Base-by-base conservation (phyloP, 768 basidiomycete species). In the Podaxis mareebaensis region DNA sequence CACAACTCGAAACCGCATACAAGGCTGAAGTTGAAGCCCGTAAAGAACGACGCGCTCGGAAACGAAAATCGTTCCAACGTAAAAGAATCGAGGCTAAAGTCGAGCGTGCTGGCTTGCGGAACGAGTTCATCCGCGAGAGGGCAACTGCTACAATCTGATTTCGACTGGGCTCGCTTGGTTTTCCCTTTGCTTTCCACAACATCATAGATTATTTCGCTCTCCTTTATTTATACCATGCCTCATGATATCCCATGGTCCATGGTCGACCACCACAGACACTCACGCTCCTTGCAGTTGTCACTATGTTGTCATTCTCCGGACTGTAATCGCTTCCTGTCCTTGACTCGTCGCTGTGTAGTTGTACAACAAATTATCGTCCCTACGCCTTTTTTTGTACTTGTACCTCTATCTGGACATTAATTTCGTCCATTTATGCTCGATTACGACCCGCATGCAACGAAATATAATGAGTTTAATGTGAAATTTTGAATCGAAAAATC, bases 51-150 rank as follows among this genome's bases (percentile, higher is more conserved):
- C 66, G 58, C 33, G 49, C 52, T 61, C 73, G 40, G 64, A 64
- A 60, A 52, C 70, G 72, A 5, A 72, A 73, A 22, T 70, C 74
- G 13, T 78, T 73, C 65, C 72, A 76, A 63, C 65, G 70, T 20
- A 67, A 65, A 58, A 77, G 75, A 76, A 65, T 67, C n/a, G 74
- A 75, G 57, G 77, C 73, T 10, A 79, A 77, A 58, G 63, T 55
- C n/a, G 64, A 71, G 12, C 76, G 78, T 38, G 73, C 70, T 6
- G 67, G 66, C 46, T 65, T 78, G 58, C 73, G 77, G 44, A 68
- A 67, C 57, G 74, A 75, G n/a, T 77, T 71, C 36, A 64, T 42
- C 58, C 61, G 28, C 22, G 67, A 64, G 8, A 40, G 58, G 30
- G 38, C 22, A 11, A 13, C 55, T 39, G 10, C 38, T 40, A 42